These are phyloP conservation scores for Fraxinus cuspidata DNA, from an alignment of 257 asterid genomes.

Conservation along the genomic window DNA sequence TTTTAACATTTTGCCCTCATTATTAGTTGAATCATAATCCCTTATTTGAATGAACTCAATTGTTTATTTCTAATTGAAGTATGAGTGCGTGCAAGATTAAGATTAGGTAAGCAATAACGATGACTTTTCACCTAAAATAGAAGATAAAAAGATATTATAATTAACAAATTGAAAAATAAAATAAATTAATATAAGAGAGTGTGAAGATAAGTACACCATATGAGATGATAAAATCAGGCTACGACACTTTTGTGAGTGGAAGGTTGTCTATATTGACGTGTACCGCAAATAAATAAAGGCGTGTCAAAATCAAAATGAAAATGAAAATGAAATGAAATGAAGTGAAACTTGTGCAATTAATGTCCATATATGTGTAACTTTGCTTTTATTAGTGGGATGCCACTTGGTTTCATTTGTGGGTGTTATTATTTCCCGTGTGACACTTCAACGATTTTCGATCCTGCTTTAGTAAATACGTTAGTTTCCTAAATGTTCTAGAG, in stretches of 20 bases:
- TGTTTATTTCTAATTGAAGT: not conserved
- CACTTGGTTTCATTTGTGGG: constrained; percentile 25
- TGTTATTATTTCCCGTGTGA: constrained; percentile 20
- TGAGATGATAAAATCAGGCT: constrained; percentile 21
- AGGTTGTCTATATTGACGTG: not conserved
- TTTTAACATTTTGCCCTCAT: no score
- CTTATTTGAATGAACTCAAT: not conserved
- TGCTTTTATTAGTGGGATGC: constrained; percentile 17
- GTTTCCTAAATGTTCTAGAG: not conserved
- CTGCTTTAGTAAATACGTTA: not conserved
- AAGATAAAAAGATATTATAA: constrained; percentile 10
- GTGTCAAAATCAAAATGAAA: not conserved
- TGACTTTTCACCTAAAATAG: not conserved
- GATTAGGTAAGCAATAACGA: not conserved
- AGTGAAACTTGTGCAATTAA: not conserved
- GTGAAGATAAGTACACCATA: constrained; percentile 8
- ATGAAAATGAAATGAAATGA: not conserved
- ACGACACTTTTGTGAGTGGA: constrained; percentile 5
- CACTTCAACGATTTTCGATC: not conserved
- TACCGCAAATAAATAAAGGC: constrained; percentile 24
- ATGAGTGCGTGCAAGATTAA: not conserved
- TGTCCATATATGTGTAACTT: constrained; percentile 8
- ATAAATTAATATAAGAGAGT: constrained; percentile 5
- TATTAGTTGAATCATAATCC: not conserved
- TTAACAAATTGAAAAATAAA: constrained; percentile 13